A percentile compares a stretch with the other conserved stretches of the same genome.
Conservation (phyloP, 192 early-diverging fungal genomes). For the Backusella tarrabulga region DNA sequence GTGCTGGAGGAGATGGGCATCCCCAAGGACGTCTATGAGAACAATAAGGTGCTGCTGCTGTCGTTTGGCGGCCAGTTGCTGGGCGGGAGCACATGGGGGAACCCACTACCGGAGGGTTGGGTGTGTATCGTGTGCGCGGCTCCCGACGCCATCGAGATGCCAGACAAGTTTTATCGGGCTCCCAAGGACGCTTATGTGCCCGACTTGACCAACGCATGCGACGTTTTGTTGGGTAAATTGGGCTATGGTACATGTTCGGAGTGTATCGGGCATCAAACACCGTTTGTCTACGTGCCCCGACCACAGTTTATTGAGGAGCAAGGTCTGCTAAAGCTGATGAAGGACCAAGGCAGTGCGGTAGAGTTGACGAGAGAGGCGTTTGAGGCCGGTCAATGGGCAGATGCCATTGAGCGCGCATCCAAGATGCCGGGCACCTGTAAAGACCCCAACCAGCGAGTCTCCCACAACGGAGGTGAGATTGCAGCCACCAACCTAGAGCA, state of each 20-base stretch:
- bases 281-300: conserved; percentile 59
- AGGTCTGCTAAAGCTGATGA: conserved; percentile 55
- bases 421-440: conserved; percentile 24
- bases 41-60: conserved; percentile 35
- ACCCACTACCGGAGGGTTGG: conserved; percentile 53
- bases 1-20: conserved; percentile 47
- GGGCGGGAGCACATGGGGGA: conserved; percentile 10
- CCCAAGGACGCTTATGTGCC: conserved; percentile 58
- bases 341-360: conserved; percentile 50
- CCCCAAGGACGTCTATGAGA: conserved; percentile 39
- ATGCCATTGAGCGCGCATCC: conserved; percentile 43
- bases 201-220: conserved; percentile 56
- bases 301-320: conserved; percentile 62
- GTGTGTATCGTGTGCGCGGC: conserved; percentile 60
- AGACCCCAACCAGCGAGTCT: conserved; percentile 25
- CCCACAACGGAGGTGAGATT: conserved; percentile 46
- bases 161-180: conserved; percentile 47
- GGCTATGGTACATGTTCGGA: conserved; percentile 66
- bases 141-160: conserved; percentile 43
- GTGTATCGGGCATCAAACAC: conserved; percentile 55
- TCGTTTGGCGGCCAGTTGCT: conserved; percentile 19
- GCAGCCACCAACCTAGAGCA: conserved; percentile 29
- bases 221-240: conserved; percentile 61
- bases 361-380: conserved; percentile 55
- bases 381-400: conserved; percentile 53